Evolutionary conservation across 2,329 filamentous ascomycete species (phyloP).

Genomic region (Eutypa lata): DNA sequence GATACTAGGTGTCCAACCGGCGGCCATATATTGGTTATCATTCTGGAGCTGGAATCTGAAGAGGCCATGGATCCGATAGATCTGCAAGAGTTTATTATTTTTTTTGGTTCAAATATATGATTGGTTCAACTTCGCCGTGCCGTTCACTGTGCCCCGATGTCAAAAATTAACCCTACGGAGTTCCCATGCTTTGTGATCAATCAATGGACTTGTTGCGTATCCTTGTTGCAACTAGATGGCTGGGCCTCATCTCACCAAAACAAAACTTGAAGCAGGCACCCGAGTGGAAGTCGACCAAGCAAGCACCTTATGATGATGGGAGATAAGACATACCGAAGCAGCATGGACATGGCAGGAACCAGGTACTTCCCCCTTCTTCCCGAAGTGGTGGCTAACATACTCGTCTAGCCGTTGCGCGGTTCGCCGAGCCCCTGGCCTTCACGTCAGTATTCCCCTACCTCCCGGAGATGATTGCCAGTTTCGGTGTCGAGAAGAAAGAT

Average conservation of each 20-base stretch:
- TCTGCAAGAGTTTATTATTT: background rate
- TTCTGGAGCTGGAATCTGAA: background rate
- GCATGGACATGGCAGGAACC: conserved; percentile 4
- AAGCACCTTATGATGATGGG: background rate
- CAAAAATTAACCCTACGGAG: background rate
- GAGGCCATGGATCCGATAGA: background rate
- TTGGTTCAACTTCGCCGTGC: background rate
- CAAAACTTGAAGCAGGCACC: conserved; percentile 11
- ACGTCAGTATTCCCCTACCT: conserved; percentile 70
- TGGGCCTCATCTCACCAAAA: conserved; percentile 18
- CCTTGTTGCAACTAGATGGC: conserved; percentile 18
- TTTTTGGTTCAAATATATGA: background rate
- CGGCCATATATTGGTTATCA: background rate
- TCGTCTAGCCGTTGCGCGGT: conserved; percentile 66
- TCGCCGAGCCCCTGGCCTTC: conserved; percentile 71
- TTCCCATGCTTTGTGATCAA: background rate
- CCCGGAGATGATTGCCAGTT: conserved; percentile 80
- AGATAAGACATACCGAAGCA: background rate
- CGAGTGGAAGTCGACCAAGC: conserved; percentile 4
- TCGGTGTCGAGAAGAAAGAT: conserved; percentile 67
- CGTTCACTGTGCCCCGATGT: background rate
- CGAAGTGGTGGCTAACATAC: conserved; percentile 29
- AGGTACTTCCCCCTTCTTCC: conserved; percentile 18
- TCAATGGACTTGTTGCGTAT: conserved; percentile 16
- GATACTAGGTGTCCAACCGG: background rate